Evolutionary conservation across 2,329 filamentous ascomycete species (phyloP).

Genomic region (Nannizziopsis arthrosporioides): DNA sequence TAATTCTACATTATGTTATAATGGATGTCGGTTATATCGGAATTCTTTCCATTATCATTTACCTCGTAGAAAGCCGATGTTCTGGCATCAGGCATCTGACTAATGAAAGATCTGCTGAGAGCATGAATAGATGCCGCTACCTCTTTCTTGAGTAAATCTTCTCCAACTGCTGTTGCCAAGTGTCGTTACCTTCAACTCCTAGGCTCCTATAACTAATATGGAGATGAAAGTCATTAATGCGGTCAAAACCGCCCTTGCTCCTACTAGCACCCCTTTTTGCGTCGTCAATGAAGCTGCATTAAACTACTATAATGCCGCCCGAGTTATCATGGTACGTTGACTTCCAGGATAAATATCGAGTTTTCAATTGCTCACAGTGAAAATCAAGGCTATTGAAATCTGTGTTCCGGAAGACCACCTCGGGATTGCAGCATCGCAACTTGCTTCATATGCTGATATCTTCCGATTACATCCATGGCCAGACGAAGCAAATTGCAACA

Average conservation of each 20-base stretch:
- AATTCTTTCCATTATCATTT: no score
- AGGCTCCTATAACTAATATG: no score
- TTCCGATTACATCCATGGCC: constrained; percentile 10
- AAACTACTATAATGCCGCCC: constrained; percentile 13
- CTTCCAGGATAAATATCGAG: not conserved
- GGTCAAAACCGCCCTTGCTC: constrained; percentile 10
- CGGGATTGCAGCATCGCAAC: constrained; percentile 7
- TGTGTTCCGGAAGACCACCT: constrained; percentile 11
- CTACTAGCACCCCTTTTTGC: constrained; percentile 10
- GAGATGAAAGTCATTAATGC: constrained; percentile 10
- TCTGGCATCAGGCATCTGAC: no score
- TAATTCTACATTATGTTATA: no score
- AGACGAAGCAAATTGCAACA: constrained; percentile 3
- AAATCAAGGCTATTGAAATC: constrained; percentile 8
- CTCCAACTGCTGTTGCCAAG: no score
- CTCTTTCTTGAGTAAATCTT: no score
- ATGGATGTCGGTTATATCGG: no score
- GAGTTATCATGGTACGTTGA: constrained; percentile 7
- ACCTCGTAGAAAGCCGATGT: no score
- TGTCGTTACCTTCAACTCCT: no score
- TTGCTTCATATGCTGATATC: constrained; percentile 10
- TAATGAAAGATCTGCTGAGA: no score
- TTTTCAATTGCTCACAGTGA: constrained; percentile 2
- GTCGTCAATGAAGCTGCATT: constrained; percentile 12
- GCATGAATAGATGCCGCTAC: no score